Conservation (phyloP, 176 grass and related monocot genomes). For the Dendrocalamus sinicus region DNA sequence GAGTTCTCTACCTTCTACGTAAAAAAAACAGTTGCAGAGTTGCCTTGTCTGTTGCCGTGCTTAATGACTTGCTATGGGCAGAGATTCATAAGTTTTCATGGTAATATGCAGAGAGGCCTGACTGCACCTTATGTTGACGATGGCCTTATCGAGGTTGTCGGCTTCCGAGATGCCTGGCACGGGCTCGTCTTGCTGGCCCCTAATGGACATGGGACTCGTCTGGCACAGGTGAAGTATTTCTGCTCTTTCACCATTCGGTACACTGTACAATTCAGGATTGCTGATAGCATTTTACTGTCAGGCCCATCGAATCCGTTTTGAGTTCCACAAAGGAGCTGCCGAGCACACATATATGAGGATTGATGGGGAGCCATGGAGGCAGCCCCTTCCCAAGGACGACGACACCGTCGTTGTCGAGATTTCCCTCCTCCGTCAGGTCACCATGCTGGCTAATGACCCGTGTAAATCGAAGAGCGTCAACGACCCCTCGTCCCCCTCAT, state of each 20-base stretch:
- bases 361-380: slow-evolving; percentile 97
- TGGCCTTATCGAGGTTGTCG: slow-evolving; percentile 80
- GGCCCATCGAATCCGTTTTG: slow-evolving; percentile 75
- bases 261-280: background rate
- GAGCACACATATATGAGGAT: slow-evolving; percentile 88
- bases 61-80: background rate
- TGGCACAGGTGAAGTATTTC: slow-evolving; percentile 66
- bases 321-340: slow-evolving; percentile 82
- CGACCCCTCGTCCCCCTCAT: slow-evolving; percentile 49
- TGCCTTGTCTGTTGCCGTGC: background rate
- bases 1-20: background rate
- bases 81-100: slow-evolving; percentile 30
- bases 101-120: slow-evolving; percentile 68
- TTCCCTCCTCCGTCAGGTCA: slow-evolving; percentile 75
- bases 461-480: slow-evolving; percentile 74
- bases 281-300: slow-evolving; percentile 16
- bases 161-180: slow-evolving; percentile 94
- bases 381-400: slow-evolving; percentile 78
- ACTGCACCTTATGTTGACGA: slow-evolving; percentile 83
- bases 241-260: background rate
- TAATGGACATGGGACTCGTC: slow-evolving; percentile 91
- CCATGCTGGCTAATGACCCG: slow-evolving; percentile 61
- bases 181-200: slow-evolving; percentile 85
- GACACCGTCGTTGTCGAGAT: slow-evolving; percentile 84
- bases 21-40: background rate